Evolutionary conservation across 176 grass and related monocot species (phyloP), one percentile per base, ranked within the genome.

Genomic region (Oryza nivara): DNA sequence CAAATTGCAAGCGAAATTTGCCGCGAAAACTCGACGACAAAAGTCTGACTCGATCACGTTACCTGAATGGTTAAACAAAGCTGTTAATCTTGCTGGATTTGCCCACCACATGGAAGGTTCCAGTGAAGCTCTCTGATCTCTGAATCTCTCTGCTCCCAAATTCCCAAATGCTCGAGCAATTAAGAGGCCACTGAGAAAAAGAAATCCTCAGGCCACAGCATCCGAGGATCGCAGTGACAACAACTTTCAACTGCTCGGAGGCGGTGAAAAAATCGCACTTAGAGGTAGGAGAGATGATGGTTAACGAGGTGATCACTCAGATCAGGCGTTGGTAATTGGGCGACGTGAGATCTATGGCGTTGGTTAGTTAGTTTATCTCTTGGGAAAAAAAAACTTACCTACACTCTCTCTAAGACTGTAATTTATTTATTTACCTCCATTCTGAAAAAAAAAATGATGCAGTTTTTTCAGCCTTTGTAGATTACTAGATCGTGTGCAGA

Each of bases 311-410:
- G 76, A 78, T 19, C 12, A 7, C 7, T 49, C 49, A 58, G 54
- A 58, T 58, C 54, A 9, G 20, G 65, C 74, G 48, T 85, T 30
- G 74, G 83, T 85, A 76, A 76, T n/a, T 60, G 11, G 85, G 78
- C 54, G 74, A n/a, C 86, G 80, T 77, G 9, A 23, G 66, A 88
- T 83, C 74, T 51, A 72, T 56, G 80, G 80, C 73, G 67, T 43
- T 43, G 4, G 11, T 44, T 43, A 2, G 11, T 44, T 45, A 20
- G 15, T 78, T 66, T 67, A 45, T 28, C 41, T n/a, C 19, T 70
- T 70, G 36, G 8, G 2, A 32, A 32, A 32, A 58, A 49, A 49
- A 49, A 14, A 38, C 16, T 11, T 47, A 7, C 71, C 1, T 48
- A 11, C 11, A 9, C 44, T 14, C 12, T 11, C 11, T 64, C 0